These are phyloP conservation scores for Lentinula raphanica DNA, from an alignment of 768 basidiomycete species.

Conservation along the genomic window DNA sequence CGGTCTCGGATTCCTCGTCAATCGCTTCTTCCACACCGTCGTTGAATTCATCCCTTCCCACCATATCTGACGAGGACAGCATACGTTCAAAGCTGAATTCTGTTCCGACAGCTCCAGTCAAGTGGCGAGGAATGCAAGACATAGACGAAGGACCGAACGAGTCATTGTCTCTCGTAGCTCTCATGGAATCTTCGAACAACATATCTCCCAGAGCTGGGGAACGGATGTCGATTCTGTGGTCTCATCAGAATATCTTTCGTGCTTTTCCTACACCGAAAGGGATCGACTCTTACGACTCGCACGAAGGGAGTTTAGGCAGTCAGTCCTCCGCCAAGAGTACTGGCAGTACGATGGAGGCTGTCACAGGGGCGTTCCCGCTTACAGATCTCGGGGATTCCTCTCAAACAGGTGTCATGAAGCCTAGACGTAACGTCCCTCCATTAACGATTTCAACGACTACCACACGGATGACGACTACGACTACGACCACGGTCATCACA, in stretches of 20 bases:
- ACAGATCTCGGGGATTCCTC: not conserved
- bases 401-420: not conserved
- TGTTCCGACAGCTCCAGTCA: not conserved
- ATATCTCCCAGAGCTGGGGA: not conserved
- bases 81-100: not conserved
- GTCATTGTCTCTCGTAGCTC: not conserved
- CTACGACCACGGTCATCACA: not conserved
- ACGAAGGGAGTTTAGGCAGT: not conserved
- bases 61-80: constrained; percentile 4
- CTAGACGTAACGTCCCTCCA: not conserved
- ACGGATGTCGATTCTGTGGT: constrained; percentile 8
- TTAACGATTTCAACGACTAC: constrained; percentile 8
- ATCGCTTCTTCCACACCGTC: constrained; percentile 2
- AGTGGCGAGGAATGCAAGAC: constrained; percentile 5
- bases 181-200: constrained; percentile 3
- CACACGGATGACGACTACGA: constrained; percentile 1
- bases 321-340: not conserved
- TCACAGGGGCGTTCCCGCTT: not conserved
- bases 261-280: constrained; percentile 4
- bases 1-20: not conserved
- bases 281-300: not conserved
- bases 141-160: not conserved
- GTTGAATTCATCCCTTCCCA: constrained; percentile 1
- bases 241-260: constrained; percentile 8
- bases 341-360: not conserved